Base-by-base conservation (phyloP, 2,329 filamentous ascomycete genomes). In the Diplodia mutila region DNA sequence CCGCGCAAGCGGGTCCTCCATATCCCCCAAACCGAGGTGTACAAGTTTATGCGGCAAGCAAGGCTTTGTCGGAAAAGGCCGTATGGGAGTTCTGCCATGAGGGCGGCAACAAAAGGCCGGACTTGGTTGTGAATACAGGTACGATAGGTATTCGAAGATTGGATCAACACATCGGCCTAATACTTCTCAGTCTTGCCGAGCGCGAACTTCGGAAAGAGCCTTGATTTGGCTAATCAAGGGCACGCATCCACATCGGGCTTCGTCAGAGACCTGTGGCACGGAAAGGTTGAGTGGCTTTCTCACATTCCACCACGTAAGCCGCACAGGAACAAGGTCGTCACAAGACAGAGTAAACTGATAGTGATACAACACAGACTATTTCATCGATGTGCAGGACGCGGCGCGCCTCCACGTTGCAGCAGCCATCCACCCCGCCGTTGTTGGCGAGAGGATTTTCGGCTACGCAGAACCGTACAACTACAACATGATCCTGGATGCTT, bases 21-120 rank as follows among this genome's bases (percentile, higher is more conserved):
- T 66, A 57, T 25, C 73, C 72, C 65, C 74, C 72, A 48, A 74
- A 72, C 34, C 67, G 73, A 27, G 69, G 65, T 8, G 73, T 72
- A 55, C 71, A 72, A 5, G 75, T 79, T 14, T 83, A 84, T 66
- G 72, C 74, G 9, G 81, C 80, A 2, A 80, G 76, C 53, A 84
- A 84, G 68, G 77, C 75, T 0, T 76, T 81, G 61, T 76, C 72
- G 1, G 82, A 84, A 70, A 74, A 76, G 14, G 76, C 76, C 9
- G 70, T 80, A 0, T 84, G 81, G 82, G 77, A 78, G 27, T 83
- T 78, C 67, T 69, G 80, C 8, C 73, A 77, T 32, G 74, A 79
- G 46, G 42, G 21, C n/a, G 18, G 12, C 42, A 9, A 18, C 18
- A 75, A 80, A 37, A 76, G 79, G 32, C 79, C 80, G 7, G 64